These are phyloP conservation scores for Aspergillus incahuasiensis DNA, from an alignment of 495 filamentous ascomycete species.

Conservation along the genomic window DNA sequence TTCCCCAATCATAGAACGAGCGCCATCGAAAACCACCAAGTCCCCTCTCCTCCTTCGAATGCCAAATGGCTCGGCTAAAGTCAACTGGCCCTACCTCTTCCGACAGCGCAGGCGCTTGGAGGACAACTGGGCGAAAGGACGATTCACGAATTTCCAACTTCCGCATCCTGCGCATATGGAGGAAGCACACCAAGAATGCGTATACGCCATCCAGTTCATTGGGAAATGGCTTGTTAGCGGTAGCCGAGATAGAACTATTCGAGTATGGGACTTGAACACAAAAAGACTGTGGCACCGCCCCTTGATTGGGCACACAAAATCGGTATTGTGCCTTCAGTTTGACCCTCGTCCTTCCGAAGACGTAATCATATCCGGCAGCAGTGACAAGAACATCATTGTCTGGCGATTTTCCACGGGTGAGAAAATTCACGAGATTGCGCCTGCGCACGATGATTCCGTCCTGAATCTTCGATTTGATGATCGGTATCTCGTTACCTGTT, in stretches of 20 bases:
- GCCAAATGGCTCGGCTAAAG: constrained; percentile 31
- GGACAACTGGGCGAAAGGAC: constrained; percentile 83
- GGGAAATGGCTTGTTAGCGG: constrained; percentile 87
- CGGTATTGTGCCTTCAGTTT: constrained; percentile 93
- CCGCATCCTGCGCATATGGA: constrained; percentile 75
- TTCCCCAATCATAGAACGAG: constrained; percentile 7
- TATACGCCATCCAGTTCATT: constrained; percentile 89
- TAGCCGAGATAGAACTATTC: constrained; percentile 79
- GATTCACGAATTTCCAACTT: constrained; percentile 80
- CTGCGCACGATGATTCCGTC: constrained; percentile 84
- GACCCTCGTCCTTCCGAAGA: constrained; percentile 89
- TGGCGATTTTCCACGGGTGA: constrained; percentile 92
- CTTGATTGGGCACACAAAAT: constrained; percentile 71
- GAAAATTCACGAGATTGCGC: constrained; percentile 62
- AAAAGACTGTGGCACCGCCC: constrained; percentile 68
- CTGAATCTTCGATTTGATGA: constrained; percentile 94
- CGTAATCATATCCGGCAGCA: constrained; percentile 88
- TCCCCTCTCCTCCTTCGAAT: constrained; percentile 32
- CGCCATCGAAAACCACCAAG: constrained; percentile 18
- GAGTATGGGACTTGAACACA: constrained; percentile 86
- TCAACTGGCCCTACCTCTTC: constrained; percentile 68
- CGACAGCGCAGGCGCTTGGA: constrained; percentile 81
- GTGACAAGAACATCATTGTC: constrained; percentile 81
- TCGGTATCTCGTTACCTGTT: constrained; percentile 88
- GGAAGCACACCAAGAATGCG: constrained; percentile 86